phyloP scores from a whole-genome alignment of 2,329 filamentous ascomycete genomes.

The Xylaria sp. region DNA sequence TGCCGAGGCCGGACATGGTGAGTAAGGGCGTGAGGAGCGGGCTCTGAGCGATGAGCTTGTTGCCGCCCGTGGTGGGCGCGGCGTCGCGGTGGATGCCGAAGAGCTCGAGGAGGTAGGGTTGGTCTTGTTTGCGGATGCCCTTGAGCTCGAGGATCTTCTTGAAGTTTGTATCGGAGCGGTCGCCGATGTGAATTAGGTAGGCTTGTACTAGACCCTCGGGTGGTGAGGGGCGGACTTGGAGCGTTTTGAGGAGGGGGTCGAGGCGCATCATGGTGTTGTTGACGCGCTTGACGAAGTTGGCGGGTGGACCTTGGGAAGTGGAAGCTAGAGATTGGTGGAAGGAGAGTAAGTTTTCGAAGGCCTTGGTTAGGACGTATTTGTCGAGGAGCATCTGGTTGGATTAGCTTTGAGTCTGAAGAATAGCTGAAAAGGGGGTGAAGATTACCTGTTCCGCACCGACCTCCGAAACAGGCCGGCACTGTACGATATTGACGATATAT shows the following conservation, averaged over 20 bases:
- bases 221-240: slow-evolving; percentile 87
- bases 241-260: slow-evolving; percentile 88
- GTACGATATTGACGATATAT: slow-evolving; percentile 79
- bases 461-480: slow-evolving; percentile 86
- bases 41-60: slow-evolving; percentile 64
- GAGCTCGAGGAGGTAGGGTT: slow-evolving; percentile 76
- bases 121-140: slow-evolving; percentile 79
- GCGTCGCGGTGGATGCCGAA: slow-evolving; percentile 74
- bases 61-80: slow-evolving; percentile 54
- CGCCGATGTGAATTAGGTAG: slow-evolving; percentile 93
- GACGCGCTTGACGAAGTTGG: slow-evolving; percentile 78
- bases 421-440: neutral
- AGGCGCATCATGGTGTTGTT: slow-evolving; percentile 78
- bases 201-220: slow-evolving; percentile 93
- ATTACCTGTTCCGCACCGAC: slow-evolving; percentile 83
- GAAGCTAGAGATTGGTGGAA: slow-evolving; percentile 48
- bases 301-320: slow-evolving; percentile 37
- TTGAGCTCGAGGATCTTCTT: slow-evolving; percentile 94
- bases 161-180: slow-evolving; percentile 92
- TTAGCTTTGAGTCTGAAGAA: slow-evolving; percentile 16
- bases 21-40: slow-evolving; percentile 66
- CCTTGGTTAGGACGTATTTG: slow-evolving; percentile 82
- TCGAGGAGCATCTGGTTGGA: slow-evolving; percentile 78
- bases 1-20: slow-evolving; percentile 37
- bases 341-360: slow-evolving; percentile 65